Evolutionary conservation across 345 rosid genomes (phyloP).

Genomic region (Psidium guajava): DNA sequence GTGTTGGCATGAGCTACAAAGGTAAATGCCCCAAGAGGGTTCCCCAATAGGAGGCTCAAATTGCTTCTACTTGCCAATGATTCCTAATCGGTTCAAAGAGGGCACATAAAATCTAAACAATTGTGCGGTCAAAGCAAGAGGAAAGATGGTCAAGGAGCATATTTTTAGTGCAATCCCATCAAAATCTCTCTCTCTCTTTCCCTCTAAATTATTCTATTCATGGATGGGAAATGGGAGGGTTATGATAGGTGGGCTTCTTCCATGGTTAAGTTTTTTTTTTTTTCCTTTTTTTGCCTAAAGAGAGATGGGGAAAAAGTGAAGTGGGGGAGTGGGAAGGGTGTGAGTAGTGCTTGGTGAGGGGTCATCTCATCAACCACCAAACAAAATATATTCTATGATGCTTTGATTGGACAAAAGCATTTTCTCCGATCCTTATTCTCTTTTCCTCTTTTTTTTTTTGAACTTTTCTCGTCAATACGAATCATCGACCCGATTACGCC

Average conservation of each 20-base stretch:
- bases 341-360: conserved; percentile 23
- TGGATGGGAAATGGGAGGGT: neutral
- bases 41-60: neutral
- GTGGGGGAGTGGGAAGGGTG: neutral
- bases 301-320: neutral
- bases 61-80: neutral
- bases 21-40: neutral
- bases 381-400: neutral
- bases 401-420: conserved; percentile 9
- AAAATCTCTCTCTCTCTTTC: conserved; percentile 2
- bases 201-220: neutral
- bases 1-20: neutral
- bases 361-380: conserved; percentile 46
- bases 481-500: neutral
- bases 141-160: conserved; percentile 33
- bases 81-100: neutral
- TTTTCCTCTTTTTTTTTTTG: neutral
- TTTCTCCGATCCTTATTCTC: conserved; percentile 1
- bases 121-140: conserved; percentile 22
- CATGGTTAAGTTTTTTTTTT: neutral
- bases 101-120: neutral
- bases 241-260: conserved; percentile 1
- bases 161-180: conserved; percentile 39
- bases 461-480: neutral
- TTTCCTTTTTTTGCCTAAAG: neutral